These are phyloP conservation scores for Cladosporium sp. DNA, from an alignment of 2,329 filamentous ascomycete genomes.

Conservation along the genomic window DNA sequence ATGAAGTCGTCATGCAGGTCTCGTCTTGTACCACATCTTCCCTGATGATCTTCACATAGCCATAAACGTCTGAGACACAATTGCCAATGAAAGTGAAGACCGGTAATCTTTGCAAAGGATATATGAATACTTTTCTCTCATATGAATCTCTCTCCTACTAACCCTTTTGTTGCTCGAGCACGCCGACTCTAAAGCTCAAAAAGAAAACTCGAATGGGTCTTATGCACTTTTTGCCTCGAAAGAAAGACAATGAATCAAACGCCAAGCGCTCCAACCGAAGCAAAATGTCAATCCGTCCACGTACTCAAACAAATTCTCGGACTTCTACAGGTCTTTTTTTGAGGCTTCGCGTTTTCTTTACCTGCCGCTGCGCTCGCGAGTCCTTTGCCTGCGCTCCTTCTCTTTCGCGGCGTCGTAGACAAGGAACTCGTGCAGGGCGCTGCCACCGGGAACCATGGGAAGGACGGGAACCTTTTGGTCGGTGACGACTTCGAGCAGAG, in stretches of 20 bases:
- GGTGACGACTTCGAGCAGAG: conserved; percentile 84
- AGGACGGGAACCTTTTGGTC: conserved; percentile 90
- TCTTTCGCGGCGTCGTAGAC: conserved; percentile 69
- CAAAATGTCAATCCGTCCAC: background rate
- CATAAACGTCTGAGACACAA: no score
- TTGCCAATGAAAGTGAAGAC: no score
- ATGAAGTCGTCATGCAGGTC: no score
- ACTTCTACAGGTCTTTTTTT: background rate
- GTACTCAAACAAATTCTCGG: background rate
- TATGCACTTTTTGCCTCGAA: background rate
- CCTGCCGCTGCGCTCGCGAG: conserved; percentile 35
- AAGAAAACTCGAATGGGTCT: background rate
- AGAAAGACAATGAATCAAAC: background rate
- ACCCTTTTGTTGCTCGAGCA: background rate
- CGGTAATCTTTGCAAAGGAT: background rate
- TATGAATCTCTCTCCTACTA: background rate
- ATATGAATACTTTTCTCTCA: background rate
- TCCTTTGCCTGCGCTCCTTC: conserved; percentile 35
- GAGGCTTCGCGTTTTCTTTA: conserved; percentile 15
- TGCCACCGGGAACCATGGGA: conserved; percentile 91
- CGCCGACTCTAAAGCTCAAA: background rate
- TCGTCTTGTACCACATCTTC: no score
- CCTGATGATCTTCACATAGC: no score
- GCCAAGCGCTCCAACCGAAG: background rate
- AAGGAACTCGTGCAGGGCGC: conserved; percentile 86